These are phyloP conservation scores for Vigna radiata DNA, from an alignment of 306 rosid genomes.

Conservation along the genomic window DNA sequence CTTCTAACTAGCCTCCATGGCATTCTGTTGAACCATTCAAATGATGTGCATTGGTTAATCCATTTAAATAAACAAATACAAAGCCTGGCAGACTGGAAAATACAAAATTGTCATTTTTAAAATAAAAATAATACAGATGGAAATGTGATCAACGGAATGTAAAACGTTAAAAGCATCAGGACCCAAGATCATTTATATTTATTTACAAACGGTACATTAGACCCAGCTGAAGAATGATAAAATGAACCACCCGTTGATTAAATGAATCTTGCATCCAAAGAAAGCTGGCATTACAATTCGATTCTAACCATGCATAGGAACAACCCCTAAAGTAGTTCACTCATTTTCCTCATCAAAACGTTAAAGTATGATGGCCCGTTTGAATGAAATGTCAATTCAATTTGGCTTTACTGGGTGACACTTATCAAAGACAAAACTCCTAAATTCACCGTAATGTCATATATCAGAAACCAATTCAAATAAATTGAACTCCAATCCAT, in stretches of 20 bases:
- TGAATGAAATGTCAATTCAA: constrained; percentile 14
- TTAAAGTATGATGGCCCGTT: neutral
- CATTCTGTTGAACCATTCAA: constrained; percentile 27
- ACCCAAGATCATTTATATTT: constrained; percentile 12
- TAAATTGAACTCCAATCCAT: constrained; percentile 15
- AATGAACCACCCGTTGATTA: neutral
- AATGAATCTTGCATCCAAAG: constrained; percentile 31
- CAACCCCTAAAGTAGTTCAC: neutral
- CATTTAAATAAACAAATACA: constrained; percentile 41
- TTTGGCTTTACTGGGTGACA: constrained; percentile 18
- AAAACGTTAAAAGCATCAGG: neutral
- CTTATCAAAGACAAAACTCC: neutral
- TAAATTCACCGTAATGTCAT: constrained; percentile 25
- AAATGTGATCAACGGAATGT: constrained; percentile 9
- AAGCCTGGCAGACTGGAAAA: constrained; percentile 39
- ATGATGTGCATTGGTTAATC: constrained; percentile 30
- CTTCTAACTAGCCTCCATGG: constrained; percentile 48
- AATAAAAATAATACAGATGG: neutral
- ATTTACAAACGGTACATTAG: neutral
- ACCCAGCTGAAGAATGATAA: constrained; percentile 16
- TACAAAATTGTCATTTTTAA: constrained; percentile 27
- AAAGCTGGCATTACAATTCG: neutral
- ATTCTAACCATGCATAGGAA: neutral
- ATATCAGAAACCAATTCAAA: constrained; percentile 30
- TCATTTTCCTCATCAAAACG: neutral